These are phyloP conservation scores for Metarhizium rileyi DNA, from an alignment of 2,329 filamentous ascomycete species.

Conservation along the genomic window DNA sequence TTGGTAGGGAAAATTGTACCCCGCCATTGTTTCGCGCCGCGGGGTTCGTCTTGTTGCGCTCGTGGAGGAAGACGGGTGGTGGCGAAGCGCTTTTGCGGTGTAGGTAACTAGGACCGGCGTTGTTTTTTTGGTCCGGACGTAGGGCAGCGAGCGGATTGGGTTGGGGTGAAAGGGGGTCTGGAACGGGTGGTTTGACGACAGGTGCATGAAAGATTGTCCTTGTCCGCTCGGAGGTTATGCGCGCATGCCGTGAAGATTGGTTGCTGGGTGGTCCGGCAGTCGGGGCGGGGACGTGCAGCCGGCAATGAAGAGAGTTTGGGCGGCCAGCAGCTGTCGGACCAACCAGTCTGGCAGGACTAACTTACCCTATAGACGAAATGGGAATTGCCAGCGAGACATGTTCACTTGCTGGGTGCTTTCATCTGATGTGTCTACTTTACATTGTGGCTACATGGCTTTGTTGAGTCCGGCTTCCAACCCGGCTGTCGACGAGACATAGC, in stretches of 20 bases:
- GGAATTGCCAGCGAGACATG: no score
- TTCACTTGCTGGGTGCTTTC: no score
- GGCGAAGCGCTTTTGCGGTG: no score
- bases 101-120: no score
- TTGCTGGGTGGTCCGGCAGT: not conserved
- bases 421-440: no score
- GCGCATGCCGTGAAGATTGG: no score
- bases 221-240: no score
- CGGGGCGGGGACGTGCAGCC: not conserved
- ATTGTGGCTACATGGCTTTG: no score
- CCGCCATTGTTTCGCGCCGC: not conserved
- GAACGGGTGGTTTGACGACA: not conserved
- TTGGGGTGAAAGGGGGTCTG: not conserved
- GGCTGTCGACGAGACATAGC: not conserved
- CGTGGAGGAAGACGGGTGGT: not conserved
- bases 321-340: not conserved
- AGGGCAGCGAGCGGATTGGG: not conserved
- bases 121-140: slow-evolving; percentile 8
- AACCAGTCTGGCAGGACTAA: not conserved
- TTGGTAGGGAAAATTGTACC: not conserved
- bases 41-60: not conserved
- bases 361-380: not conserved
- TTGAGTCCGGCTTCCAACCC: not conserved
- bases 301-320: not conserved
- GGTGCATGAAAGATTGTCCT: slow-evolving; percentile 1